Evolutionary conservation across 768 basidiomycete species (phyloP), one percentile per base, ranked within the genome.

Genomic region (Rossbeevera mucosa): DNA sequence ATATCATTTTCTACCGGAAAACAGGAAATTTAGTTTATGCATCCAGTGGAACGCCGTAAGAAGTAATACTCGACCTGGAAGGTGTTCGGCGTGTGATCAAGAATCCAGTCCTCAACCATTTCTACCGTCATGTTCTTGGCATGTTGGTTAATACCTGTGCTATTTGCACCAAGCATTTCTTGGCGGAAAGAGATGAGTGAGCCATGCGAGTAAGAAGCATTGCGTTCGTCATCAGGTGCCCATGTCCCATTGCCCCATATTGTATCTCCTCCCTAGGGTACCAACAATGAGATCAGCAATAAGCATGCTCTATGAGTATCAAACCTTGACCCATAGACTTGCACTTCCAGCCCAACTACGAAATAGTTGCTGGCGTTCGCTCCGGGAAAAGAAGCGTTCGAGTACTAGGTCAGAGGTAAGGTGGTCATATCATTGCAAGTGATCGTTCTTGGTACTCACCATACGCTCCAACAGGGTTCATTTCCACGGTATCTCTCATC

Each of bases 271-370:
- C 91, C 91, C 86, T 92, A 52, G 25, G 7, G 38, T 13, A 26
- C 40, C 11, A 16, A 7, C 31, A 24, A 6, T 63, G 13, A 57
- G 47, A 42, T 8, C 7, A 12, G 7, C 25, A 18, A 13, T 31
- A 2, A 4, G 22, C 2, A 12, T 29, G 14, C 11, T 9, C 29
- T 12, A 33, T 2, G 28, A 47, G 14, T n/a, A 4, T n/a, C 41
- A n/a, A 64, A 82, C 90, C 80, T 94, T 95, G 54, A 94, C 80
- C 93, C 93, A 94, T 82, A 94, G 80, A 58, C 90, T 89, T 21
- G 88, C 92, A 57, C 91, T 88, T 28, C 94, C 94, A 7, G 91
- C 91, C 95, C 95, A 99, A 63, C 86, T 89, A 25, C 92, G 79
- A 75, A 99, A 97, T 11, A 99, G 76, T 47, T 81, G 83, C 53